phyloP scores from a whole-genome alignment of 106 monocot genomes.

The Agapanthus africanus region DNA sequence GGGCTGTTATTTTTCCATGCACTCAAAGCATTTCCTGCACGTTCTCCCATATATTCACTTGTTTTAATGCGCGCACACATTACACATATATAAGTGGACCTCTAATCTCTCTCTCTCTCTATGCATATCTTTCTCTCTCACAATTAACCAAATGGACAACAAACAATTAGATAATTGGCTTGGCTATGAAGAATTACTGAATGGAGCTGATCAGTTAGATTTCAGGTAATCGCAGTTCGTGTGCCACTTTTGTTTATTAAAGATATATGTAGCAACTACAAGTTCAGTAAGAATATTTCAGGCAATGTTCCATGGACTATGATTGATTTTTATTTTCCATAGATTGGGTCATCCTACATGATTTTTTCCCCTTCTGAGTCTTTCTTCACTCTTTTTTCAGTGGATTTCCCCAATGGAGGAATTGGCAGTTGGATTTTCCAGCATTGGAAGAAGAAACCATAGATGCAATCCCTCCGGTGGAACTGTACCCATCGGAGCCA shows the following conservation, averaged over 20 bases:
- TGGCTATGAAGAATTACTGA: not conserved
- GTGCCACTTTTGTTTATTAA: too few species aligned
- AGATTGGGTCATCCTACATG: not conserved
- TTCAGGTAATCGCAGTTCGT: too few species aligned
- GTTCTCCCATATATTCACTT: not conserved
- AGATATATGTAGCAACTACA: too few species aligned
- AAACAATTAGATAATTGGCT: not conserved
- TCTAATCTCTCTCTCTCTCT: slow-evolving; percentile 2
- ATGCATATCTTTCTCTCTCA: too few species aligned
- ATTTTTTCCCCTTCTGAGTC: not conserved
- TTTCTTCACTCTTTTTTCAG: not conserved
- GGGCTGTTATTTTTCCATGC: too few species aligned
- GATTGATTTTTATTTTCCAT: too few species aligned
- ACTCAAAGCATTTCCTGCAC: not conserved
- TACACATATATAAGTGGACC: not conserved
- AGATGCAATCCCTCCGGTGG: slow-evolving; percentile 6
- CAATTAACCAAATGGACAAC: slow-evolving; percentile 1
- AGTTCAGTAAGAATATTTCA: too few species aligned
- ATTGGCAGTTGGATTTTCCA: slow-evolving; percentile 15
- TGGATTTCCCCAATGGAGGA: slow-evolving; percentile 13
- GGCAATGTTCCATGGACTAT: too few species aligned
- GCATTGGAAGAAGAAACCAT: not conserved
- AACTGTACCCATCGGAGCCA: not conserved
- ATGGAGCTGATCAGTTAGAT: slow-evolving; percentile 5
- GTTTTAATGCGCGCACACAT: too few species aligned